Percentiles rank a stretch among this genome's conserved stretches.
Conservation (phyloP, 192 early-diverging fungal species). For the Phycomyces nitens region DNA sequence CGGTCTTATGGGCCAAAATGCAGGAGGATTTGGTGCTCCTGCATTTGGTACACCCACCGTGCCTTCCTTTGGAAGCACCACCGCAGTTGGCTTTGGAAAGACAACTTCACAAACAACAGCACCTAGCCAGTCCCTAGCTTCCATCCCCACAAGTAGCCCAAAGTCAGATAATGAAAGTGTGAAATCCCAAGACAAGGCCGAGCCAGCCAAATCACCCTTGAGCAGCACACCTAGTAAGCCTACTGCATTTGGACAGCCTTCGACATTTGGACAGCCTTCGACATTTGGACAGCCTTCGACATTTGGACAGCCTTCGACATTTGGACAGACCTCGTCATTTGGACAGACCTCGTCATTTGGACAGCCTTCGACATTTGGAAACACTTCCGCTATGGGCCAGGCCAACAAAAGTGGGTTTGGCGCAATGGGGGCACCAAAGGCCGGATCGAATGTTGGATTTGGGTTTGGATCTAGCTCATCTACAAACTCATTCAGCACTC, state of each 20-base stretch:
- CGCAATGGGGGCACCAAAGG: neutral
- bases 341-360: neutral
- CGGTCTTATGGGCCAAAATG: neutral
- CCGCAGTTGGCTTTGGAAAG: slow-evolving; percentile 9
- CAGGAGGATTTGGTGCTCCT: neutral
- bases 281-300: neutral
- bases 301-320: neutral
- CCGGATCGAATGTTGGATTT: neutral
- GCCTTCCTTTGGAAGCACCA: slow-evolving; percentile 20
- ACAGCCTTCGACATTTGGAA: neutral
- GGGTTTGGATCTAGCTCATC: neutral
- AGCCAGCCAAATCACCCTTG: neutral
- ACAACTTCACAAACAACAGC: neutral
- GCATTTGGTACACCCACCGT: slow-evolving; percentile 1
- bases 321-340: neutral
- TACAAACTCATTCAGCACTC: neutral
- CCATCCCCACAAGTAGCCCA: neutral
- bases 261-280: neutral
- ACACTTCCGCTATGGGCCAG: too few relatives aligned
- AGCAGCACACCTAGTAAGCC: neutral
- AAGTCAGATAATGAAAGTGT: neutral
- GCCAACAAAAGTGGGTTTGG: neutral
- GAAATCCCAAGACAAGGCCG: too few relatives aligned
- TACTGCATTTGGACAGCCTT: slow-evolving; percentile 18
- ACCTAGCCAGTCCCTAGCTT: neutral